Percentiles rank a stretch among this genome's conserved stretches.
Evolutionary conservation across 129 eudicot species (phyloP).

Genomic region (Helichrysum umbraculigerum): DNA sequence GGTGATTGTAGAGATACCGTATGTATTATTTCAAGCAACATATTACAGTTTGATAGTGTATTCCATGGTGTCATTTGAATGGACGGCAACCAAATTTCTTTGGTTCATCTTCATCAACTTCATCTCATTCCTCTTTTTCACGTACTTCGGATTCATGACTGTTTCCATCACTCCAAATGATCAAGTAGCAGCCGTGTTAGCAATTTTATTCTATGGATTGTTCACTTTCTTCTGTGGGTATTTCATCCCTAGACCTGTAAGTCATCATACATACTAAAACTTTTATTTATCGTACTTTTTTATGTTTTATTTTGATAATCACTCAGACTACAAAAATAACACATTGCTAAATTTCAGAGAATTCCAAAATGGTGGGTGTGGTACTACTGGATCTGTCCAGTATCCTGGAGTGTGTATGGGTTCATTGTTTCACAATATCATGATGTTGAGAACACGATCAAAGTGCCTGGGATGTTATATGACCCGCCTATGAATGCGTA

Average conservation of each 20-base stretch:
- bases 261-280: constrained; percentile 3
- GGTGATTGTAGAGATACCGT: constrained; percentile 74
- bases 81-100: constrained; percentile 56
- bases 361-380: constrained; percentile 72
- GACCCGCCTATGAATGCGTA: constrained; percentile 42
- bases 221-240: constrained; percentile 61
- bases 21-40: constrained; percentile 46
- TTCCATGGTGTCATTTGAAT: constrained; percentile 57
- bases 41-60: constrained; percentile 53
- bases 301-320: not conserved
- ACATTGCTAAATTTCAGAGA: constrained; percentile 34
- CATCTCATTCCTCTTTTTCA: constrained; percentile 60
- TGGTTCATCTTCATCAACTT: constrained; percentile 64
- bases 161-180: constrained; percentile 66
- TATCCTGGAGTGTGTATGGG: constrained; percentile 71
- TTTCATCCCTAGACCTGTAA: constrained; percentile 70
- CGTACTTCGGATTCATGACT: constrained; percentile 70
- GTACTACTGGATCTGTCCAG: constrained; percentile 72
- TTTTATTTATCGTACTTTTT: too few species aligned
- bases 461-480: constrained; percentile 43
- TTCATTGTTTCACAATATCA: constrained; percentile 58
- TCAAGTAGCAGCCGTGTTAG: constrained; percentile 51
- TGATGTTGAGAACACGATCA: constrained; percentile 42
- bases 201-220: constrained; percentile 50
- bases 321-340: not conserved